A percentile compares a stretch with the other conserved stretches of the same genome.
Conservation (phyloP, 208 protist species). For the Acanthamoeba triangularis region DNA sequence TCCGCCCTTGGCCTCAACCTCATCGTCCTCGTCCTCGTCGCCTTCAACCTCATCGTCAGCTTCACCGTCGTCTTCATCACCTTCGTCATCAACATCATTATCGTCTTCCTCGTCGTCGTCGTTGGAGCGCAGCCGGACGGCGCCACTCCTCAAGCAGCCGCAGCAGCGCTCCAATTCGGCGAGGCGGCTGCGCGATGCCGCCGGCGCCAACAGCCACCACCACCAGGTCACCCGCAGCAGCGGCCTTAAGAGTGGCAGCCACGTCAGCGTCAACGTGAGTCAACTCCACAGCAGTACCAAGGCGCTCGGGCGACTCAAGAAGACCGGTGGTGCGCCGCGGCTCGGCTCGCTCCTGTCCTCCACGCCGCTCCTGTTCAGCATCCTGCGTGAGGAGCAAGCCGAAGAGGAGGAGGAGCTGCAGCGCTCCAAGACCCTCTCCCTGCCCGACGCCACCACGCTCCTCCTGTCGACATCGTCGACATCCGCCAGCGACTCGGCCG, state of each 20-base stretch:
- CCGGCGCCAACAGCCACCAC: not conserved
- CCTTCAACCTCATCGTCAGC: not conserved
- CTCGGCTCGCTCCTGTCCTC: conserved; percentile 12
- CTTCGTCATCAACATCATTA: not conserved
- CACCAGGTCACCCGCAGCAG: not conserved
- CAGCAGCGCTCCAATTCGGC: no score
- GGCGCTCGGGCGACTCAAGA: not conserved
- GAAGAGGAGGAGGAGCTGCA: not conserved
- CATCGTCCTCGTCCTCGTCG: not conserved
- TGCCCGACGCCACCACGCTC: not conserved
- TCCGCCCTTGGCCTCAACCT: not conserved
- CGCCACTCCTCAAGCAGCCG: not conserved
- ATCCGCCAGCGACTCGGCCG: not conserved
- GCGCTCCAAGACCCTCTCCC: not conserved
- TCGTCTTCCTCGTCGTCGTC: not conserved
- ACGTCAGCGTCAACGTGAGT: not conserved
- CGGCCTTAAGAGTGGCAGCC: no score
- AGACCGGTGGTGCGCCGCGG: not conserved
- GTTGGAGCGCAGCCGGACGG: not conserved
- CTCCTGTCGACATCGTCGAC: not conserved
- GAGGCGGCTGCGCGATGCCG: not conserved
- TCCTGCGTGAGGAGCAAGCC: not conserved
- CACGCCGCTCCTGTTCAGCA: not conserved
- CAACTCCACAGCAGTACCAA: not conserved
- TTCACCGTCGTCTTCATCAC: not conserved